Evolutionary conservation across 179 eudicot genomes (phyloP).

Genomic region (Patellifolia procumbens): DNA sequence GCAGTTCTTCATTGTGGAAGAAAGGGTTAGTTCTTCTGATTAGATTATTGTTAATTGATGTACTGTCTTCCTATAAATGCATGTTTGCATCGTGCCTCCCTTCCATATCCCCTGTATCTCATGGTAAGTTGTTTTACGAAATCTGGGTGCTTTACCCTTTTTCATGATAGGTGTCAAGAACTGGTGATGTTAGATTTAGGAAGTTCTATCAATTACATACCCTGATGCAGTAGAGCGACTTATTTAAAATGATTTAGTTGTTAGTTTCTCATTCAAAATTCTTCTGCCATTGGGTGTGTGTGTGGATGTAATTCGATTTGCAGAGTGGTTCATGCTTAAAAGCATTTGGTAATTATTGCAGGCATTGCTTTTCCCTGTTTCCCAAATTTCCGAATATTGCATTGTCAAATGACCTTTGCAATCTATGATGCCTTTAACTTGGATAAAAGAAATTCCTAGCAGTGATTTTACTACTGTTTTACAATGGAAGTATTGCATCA

Average conservation of each 20-base stretch:
- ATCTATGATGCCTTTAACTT: background rate
- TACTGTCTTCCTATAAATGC: background rate
- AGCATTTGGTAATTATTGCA: background rate
- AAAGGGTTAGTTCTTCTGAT: background rate
- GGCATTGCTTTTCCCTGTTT: conserved; percentile 4
- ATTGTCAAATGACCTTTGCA: background rate
- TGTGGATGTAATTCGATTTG: background rate
- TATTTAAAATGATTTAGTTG: no score
- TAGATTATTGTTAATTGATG: background rate
- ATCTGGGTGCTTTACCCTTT: background rate
- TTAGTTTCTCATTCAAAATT: no score
- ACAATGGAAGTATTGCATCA: background rate
- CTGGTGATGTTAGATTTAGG: background rate
- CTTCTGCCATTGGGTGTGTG: no score
- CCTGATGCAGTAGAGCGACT: background rate
- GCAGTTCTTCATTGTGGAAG: background rate
- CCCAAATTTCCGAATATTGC: background rate
- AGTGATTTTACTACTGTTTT: background rate
- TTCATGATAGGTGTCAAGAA: background rate
- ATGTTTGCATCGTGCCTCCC: no score
- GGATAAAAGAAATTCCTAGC: background rate
- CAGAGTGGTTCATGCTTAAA: background rate
- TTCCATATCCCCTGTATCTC: no score
- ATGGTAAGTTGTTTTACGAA: no score
- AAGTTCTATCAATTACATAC: background rate